Base-by-base conservation (phyloP, 192 early-diverging fungal species). In the Physocladia obscura region DNA sequence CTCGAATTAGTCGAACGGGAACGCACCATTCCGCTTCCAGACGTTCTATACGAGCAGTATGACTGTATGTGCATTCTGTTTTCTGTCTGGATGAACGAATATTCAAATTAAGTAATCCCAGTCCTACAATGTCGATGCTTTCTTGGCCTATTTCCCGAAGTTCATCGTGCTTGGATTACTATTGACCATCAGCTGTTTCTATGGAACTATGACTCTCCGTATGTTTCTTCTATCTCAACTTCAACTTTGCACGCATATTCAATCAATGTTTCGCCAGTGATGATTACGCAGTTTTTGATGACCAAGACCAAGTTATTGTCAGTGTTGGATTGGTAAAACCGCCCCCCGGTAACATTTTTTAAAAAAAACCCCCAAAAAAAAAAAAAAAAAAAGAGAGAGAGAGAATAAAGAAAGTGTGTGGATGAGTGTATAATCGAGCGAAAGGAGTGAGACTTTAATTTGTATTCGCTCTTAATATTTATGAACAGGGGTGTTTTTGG, bases 81-180 rank as follows among this genome's bases (percentile, higher is more conserved):
- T 60, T 36, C 35, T 15, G 19, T n/a, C 57, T 38, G 17, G 24
- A 55, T n/a, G 19, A 21, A 21, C n/a, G 52, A 13, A 44, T 44
- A 13, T 44, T 44, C n/a, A 44, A 44, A 44, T n/a, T 13, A 52
- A 52, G 22, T 21, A 11, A 11, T 21, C 19, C 32, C 54, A 81
- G 79, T 82, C 24, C 79, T 93, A 0, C 83, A 91, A 75, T 90
- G 86, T 62, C 84, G 86, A 52, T 88, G 87, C 65, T 95, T 92
- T 74, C 90, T 94, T 86, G 96, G 96, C 1, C 74, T 98, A 22
- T 93, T 94, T 35, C 91, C 94, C 13, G 92, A 94, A 62, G 91
- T 98, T 57, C 79, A 91, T 52, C 89, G 91, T 24, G 94, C 90
- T 17, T 98, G 94, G 92, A 91, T 97, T 38, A 92, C 91, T 1